phyloP scores from a whole-genome alignment of 2,329 filamentous ascomycete species.

The Aspergillus ibericus region DNA sequence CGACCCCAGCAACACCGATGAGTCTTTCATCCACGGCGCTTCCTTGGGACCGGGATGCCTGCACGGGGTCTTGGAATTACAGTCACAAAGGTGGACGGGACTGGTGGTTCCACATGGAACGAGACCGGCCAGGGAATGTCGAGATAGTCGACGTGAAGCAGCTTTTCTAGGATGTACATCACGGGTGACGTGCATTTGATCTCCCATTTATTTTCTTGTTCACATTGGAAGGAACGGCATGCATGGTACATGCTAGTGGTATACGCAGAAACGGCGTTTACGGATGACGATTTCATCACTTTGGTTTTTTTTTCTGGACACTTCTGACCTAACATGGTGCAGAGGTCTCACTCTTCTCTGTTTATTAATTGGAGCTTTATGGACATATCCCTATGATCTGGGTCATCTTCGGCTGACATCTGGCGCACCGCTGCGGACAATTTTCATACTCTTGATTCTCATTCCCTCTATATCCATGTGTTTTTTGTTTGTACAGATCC shows the following conservation, averaged over 20 bases:
- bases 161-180: slow-evolving; percentile 31
- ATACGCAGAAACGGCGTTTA: slow-evolving; percentile 7
- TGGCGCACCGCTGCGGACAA: background rate
- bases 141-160: slow-evolving; percentile 35
- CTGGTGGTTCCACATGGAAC: slow-evolving; percentile 49
- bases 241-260: background rate
- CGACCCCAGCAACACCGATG: slow-evolving; percentile 33
- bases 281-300: background rate
- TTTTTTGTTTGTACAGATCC: background rate
- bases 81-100: slow-evolving; percentile 41
- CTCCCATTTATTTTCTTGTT: background rate
- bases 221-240: background rate
- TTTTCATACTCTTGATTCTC: background rate
- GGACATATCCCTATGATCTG: background rate
- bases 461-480: background rate
- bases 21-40: slow-evolving; percentile 30
- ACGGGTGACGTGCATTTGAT: background rate
- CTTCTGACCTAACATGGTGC: background rate
- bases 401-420: background rate
- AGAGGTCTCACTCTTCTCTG: background rate
- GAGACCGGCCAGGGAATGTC: slow-evolving; percentile 37
- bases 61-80: slow-evolving; percentile 47
- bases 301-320: background rate
- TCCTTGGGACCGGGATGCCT: slow-evolving; percentile 45
- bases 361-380: background rate